These are phyloP conservation scores for Trichocladium antarcticum DNA, from an alignment of 495 filamentous ascomycete genomes.

Conservation along the genomic window DNA sequence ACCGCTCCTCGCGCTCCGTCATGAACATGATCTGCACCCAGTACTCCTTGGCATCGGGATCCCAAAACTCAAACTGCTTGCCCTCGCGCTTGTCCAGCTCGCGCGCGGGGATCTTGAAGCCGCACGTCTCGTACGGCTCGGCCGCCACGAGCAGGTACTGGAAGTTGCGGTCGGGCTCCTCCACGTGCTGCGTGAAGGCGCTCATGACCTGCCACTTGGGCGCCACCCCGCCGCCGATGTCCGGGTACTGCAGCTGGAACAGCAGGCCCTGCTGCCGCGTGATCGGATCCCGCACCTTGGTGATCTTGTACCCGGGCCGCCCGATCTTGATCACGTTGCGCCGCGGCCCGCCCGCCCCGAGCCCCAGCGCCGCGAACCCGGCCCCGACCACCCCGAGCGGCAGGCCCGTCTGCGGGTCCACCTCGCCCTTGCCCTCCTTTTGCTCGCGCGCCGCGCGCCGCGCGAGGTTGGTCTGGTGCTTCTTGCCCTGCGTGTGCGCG, in stretches of 20 bases:
- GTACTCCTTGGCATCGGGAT: constrained; percentile 92
- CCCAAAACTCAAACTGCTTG: constrained; percentile 88
- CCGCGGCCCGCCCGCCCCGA: constrained; percentile 44
- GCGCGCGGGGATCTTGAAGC: constrained; percentile 88
- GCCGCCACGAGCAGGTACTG: constrained; percentile 94
- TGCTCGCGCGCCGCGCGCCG: constrained; percentile 87
- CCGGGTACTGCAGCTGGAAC: constrained; percentile 92
- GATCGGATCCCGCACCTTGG: constrained; percentile 81
- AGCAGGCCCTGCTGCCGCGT: constrained; percentile 81
- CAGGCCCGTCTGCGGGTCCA: constrained; percentile 64
- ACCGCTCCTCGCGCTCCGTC: constrained; percentile 94
- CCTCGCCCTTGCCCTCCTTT: constrained; percentile 61
- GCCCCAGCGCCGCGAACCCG: constrained; percentile 41
- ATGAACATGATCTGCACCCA: constrained; percentile 99
- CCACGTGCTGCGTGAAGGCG: constrained; percentile 89
- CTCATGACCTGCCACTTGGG: constrained; percentile 95
- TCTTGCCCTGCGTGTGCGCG: constrained; percentile 95
- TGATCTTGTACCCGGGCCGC: constrained; percentile 94
- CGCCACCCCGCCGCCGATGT: constrained; percentile 63
- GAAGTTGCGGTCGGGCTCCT: constrained; percentile 84
- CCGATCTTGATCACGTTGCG: constrained; percentile 96
- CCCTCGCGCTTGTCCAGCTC: constrained; percentile 83
- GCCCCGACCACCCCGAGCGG: constrained; percentile 65
- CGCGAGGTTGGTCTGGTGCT: constrained; percentile 99
- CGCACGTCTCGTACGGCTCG: constrained; percentile 95